Evolutionary conservation across 1,284 basidiomycete species (phyloP).

Genomic region (Butyriboletus appendiculatus): DNA sequence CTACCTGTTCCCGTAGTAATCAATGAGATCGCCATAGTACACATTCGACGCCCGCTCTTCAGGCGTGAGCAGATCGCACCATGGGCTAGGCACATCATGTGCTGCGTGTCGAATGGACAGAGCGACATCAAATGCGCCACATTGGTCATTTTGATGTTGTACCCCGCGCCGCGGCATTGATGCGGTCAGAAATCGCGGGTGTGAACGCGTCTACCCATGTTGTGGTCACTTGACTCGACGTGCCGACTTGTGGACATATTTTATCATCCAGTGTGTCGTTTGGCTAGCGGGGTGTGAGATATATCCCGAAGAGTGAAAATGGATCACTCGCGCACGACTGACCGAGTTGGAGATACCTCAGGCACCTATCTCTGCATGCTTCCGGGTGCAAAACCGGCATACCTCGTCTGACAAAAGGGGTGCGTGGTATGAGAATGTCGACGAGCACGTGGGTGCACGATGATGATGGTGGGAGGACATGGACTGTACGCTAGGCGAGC

Average conservation of each 20-base stretch:
- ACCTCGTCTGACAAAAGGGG: too few relatives aligned
- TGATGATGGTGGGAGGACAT: too few relatives aligned
- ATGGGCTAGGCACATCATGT: conserved; percentile 55
- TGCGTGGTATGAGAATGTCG: too few relatives aligned
- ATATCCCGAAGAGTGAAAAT: too few relatives aligned
- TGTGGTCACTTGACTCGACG: conserved; percentile 43
- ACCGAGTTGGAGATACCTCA: too few relatives aligned
- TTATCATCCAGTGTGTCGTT: too few relatives aligned
- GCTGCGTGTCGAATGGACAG: conserved; percentile 76
- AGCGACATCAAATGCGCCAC: conserved; percentile 65
- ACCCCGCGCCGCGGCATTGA: conserved; percentile 63
- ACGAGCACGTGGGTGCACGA: too few relatives aligned
- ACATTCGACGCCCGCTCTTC: conserved; percentile 64
- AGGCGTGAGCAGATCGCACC: conserved; percentile 66
- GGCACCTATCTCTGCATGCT: too few relatives aligned
- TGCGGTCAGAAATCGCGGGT: conserved; percentile 55
- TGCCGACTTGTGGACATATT: conserved; percentile 46
- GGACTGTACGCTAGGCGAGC: too few relatives aligned
- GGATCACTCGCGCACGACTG: too few relatives aligned
- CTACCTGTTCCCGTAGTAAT: conserved; percentile 68
- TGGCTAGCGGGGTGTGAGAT: too few relatives aligned
- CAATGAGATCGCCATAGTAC: conserved; percentile 68
- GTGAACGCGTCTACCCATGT: conserved; percentile 58
- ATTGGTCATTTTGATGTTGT: conserved; percentile 62
- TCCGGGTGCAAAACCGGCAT: too few relatives aligned